Conservation (phyloP, 108 stramenopile species). For the Parietichytrium sp. region DNA sequence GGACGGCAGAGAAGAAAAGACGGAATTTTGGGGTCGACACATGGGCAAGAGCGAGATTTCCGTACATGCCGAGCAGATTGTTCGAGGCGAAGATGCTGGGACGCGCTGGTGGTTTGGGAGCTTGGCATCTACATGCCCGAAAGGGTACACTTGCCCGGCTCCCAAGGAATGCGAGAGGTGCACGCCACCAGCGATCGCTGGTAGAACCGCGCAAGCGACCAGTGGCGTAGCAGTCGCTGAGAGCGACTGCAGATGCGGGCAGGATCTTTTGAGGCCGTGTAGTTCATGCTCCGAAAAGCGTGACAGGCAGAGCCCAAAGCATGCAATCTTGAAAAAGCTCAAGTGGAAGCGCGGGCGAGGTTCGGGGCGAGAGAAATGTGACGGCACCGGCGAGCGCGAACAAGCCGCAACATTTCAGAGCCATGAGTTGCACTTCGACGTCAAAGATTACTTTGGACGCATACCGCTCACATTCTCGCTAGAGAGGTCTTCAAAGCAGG, state of each 20-base stretch:
- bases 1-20: neutral
- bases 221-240: neutral
- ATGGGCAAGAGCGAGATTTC: neutral
- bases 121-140: neutral
- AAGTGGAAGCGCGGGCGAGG: neutral
- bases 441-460: conserved; percentile 12
- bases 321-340: neutral
- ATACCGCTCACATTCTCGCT: conserved; percentile 16
- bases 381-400: neutral
- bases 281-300: neutral
- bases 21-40: neutral
- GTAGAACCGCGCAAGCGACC: neutral
- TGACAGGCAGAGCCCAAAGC: neutral
- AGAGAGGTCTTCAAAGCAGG: too few relatives aligned
- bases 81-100: neutral
- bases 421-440: neutral
- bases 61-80: neutral
- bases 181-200: neutral
- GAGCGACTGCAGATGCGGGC: neutral
- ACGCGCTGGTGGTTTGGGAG: conserved; percentile 30
- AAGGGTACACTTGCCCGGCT: neutral
- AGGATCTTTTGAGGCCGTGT: neutral
- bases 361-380: neutral
- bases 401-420: neutral
- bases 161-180: neutral